phyloP scores from a whole-genome alignment of 306 rosid species.

The Gastrolobium villosum region DNA sequence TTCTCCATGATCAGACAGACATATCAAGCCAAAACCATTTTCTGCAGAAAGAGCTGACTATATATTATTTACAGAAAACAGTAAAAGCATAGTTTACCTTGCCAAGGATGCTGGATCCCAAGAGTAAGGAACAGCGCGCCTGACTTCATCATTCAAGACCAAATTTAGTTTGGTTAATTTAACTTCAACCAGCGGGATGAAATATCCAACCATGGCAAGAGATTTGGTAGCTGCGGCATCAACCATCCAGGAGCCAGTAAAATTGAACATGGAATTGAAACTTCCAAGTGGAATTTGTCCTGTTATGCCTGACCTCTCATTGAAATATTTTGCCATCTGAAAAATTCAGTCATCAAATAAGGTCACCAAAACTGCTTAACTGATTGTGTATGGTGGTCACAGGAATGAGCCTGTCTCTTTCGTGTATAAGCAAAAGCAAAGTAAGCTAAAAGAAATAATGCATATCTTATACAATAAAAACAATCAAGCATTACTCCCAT shows the following conservation, averaged over 20 bases:
- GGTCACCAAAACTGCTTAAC: slow-evolving; percentile 36
- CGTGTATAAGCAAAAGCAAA: slow-evolving; percentile 4
- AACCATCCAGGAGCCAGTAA: slow-evolving; percentile 86
- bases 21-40: slow-evolving; percentile 30
- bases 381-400: slow-evolving; percentile 32
- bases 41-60: neutral
- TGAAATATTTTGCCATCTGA: slow-evolving; percentile 90
- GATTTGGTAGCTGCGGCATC: slow-evolving; percentile 91
- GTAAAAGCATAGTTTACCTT: slow-evolving; percentile 58
- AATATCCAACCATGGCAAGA: slow-evolving; percentile 91
- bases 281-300: slow-evolving; percentile 83
- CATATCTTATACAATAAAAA: slow-evolving; percentile 29
- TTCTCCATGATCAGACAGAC: neutral
- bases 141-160: slow-evolving; percentile 76
- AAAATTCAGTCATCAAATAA: slow-evolving; percentile 54
- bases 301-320: slow-evolving; percentile 70
- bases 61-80: slow-evolving; percentile 21
- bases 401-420: neutral
- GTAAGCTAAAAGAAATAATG: neutral
- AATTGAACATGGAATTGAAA: slow-evolving; percentile 94
- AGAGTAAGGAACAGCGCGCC: slow-evolving; percentile 84
- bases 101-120: slow-evolving; percentile 98
- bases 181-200: slow-evolving; percentile 73
- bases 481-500: slow-evolving; percentile 20
- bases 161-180: slow-evolving; percentile 63